Evolutionary conservation across 495 filamentous ascomycete species (phyloP), one percentile per base, ranked within the genome.

Genomic region (Penicillium tannophilum): DNA sequence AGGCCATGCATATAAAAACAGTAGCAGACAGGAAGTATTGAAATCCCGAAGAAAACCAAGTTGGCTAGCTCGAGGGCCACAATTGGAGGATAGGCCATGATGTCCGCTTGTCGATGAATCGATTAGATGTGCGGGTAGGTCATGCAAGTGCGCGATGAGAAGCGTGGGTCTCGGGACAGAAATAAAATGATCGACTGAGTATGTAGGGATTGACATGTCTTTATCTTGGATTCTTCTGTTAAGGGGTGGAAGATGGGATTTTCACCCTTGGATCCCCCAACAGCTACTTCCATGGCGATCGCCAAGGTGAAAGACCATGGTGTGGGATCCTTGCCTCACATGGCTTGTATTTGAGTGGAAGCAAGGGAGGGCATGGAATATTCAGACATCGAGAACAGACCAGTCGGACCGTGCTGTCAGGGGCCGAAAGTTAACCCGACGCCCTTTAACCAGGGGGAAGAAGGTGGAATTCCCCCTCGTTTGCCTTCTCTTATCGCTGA

Each of bases 1-100:
- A n/a, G 46, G 1, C 46, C 26, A 49, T 49, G 46, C 26, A 49
- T 49, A 30, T 49, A 49, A 49, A 49, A 49, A n/a, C 46, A 49
- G 9, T 49, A 49, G 9, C 46, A 49, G 4, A 49, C 46, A 1
- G 46, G 46, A n/a, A 49, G 14, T 17, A 49, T 31, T 49, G 46
- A 14, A 11, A 49, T 49, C 23, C 46, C 46, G 14, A 49, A 49
- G 46, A 49, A 49, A 10, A 49, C 14, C 26, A 49, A 17, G 16
- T 33, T 49, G 46, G 46, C 46, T 31, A 49, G 17, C 46, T 28
- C 46, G 26, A 49, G 24, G 5, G 23, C 23, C 16, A 33, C 46
- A 5, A n/a, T 49, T 4, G 46, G 46, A 31, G 26, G 16, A 26
- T 30, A 49, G 46, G 11, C 46, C 46, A 49, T 49, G 11, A 28